These are phyloP conservation scores for Lasiodiplodia sp. DNA, from an alignment of 2,329 filamentous ascomycete genomes.

Conservation along the genomic window DNA sequence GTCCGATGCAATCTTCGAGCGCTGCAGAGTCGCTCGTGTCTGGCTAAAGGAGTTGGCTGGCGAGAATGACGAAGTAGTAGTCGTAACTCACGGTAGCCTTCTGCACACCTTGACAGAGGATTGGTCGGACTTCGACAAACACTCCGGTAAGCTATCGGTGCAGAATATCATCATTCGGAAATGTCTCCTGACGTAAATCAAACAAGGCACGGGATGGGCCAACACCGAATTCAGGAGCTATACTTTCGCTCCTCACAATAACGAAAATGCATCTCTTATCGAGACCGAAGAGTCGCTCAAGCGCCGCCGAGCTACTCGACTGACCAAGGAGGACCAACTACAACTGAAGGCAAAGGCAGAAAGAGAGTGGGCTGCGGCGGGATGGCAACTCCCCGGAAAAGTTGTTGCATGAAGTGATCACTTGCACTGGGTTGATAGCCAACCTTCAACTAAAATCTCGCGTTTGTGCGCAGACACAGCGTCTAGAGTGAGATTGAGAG, in stretches of 20 bases:
- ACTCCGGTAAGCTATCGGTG: constrained; percentile 48
- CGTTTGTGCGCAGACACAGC: no score
- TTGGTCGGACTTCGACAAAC: constrained; percentile 66
- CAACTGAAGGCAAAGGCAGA: not conserved
- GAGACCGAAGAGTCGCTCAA: constrained; percentile 41
- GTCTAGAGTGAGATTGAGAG: no score
- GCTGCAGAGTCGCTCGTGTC: constrained; percentile 67
- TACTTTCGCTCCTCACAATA: constrained; percentile 61
- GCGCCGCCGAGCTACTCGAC: not conserved
- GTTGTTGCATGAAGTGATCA: not conserved
- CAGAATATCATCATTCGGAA: not conserved
- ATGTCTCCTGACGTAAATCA: not conserved
- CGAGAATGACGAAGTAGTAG: constrained; percentile 70
- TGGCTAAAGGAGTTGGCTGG: constrained; percentile 56
- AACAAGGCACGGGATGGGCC: constrained; percentile 72
- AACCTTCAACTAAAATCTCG: no score
- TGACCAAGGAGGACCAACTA: not conserved
- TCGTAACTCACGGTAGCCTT: constrained; percentile 84
- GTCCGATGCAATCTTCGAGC: constrained; percentile 62
- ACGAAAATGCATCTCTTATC: constrained; percentile 39
- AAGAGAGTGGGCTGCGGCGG: not conserved
- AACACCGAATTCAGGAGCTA: constrained; percentile 78
- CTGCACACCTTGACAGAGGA: constrained; percentile 86
- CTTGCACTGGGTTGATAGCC: no score
- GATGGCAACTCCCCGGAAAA: not conserved